Conservation (phyloP, 805 yeast species). For the Ogataea nakhonphanomensis region DNA sequence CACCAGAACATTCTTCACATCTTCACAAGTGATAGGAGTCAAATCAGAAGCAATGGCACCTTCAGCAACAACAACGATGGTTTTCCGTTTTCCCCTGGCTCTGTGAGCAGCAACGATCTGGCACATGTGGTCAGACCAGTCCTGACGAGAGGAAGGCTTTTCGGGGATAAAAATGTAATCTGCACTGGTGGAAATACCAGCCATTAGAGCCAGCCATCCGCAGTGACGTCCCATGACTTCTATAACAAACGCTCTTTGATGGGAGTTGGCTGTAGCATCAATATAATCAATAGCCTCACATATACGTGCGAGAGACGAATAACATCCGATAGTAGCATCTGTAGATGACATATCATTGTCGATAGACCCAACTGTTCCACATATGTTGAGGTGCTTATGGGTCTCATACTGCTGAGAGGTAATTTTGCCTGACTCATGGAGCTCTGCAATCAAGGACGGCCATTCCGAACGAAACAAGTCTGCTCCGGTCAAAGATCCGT, state of each 20-base stretch:
- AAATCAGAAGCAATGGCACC: constrained; percentile 74
- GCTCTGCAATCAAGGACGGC: constrained; percentile 66
- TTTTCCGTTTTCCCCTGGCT: constrained; percentile 68
- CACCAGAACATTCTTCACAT: constrained; percentile 64
- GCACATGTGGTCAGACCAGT: constrained; percentile 69
- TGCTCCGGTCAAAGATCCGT: constrained; percentile 80
- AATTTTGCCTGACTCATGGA: constrained; percentile 43
- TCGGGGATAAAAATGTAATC: constrained; percentile 81
- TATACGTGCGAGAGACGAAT: constrained; percentile 72
- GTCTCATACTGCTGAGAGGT: constrained; percentile 43
- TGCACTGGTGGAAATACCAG: constrained; percentile 78
- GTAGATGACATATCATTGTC: constrained; percentile 86
- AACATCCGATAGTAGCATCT: constrained; percentile 79
- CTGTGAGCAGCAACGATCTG: constrained; percentile 63
- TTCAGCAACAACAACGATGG: constrained; percentile 79
- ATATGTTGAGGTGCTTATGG: constrained; percentile 59
- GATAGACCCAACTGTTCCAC: constrained; percentile 79
- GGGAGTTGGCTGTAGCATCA: constrained; percentile 81
- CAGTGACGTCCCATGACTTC: constrained; percentile 91
- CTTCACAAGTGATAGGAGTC: constrained; percentile 61
- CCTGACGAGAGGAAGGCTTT: constrained; percentile 58
- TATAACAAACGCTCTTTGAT: constrained; percentile 77
- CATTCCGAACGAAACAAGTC: constrained; percentile 73
- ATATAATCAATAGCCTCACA: constrained; percentile 75
- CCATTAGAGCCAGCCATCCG: constrained; percentile 83